These are phyloP conservation scores for Schizonepeta tenuifolia DNA, from an alignment of 257 asterid species.

Conservation along the genomic window DNA sequence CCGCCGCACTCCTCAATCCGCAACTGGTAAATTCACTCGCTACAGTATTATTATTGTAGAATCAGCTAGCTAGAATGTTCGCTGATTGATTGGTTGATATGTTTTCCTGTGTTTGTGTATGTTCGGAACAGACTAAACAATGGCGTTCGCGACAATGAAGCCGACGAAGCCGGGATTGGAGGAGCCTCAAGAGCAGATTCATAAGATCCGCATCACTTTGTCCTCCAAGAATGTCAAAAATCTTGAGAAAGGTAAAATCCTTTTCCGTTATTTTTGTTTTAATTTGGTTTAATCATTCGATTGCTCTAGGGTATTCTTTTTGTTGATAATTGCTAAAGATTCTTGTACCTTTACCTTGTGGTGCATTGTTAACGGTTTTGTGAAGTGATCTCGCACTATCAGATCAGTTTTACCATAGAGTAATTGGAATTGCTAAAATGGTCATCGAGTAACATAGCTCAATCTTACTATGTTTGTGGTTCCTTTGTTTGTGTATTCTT, in stretches of 20 bases:
- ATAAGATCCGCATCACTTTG: conserved; percentile 58
- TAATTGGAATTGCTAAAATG: too few species aligned
- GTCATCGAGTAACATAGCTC: neutral
- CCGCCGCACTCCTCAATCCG: conserved; percentile 27
- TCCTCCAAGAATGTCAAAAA: conserved; percentile 52
- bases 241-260: conserved; percentile 46
- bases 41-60: too few species aligned
- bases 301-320: too few species aligned
- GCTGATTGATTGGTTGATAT: neutral
- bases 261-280: neutral
- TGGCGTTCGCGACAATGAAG: conserved; percentile 58
- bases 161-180: conserved; percentile 51
- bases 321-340: neutral
- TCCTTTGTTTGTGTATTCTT: neutral
- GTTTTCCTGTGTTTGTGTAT: neutral
- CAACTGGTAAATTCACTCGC: conserved; percentile 18
- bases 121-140: conserved; percentile 16
- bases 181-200: conserved; percentile 49
- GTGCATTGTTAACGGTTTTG: neutral
- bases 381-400: neutral
- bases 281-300: neutral
- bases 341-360: too few species aligned
- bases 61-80: too few species aligned
- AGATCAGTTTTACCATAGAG: neutral
- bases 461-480: neutral